Evolutionary conservation across 2,329 filamentous ascomycete genomes (phyloP).

Genomic region (Verticillium tricorpus): DNA sequence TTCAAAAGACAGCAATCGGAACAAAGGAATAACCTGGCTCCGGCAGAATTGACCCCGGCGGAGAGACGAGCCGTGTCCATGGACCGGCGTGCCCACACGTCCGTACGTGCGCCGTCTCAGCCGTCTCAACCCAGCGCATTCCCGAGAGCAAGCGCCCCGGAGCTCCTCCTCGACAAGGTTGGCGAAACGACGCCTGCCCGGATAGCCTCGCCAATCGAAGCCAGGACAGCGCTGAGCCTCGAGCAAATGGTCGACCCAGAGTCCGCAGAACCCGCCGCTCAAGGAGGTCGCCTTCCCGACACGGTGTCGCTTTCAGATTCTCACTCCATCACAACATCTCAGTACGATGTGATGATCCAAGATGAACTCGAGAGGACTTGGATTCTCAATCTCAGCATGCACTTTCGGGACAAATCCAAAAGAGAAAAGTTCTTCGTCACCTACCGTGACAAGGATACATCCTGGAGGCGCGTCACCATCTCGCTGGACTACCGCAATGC

Average conservation of each 20-base stretch:
- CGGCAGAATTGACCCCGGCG: constrained; percentile 55
- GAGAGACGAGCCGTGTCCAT: constrained; percentile 70
- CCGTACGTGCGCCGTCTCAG: constrained; percentile 26
- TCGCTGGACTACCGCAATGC: constrained; percentile 88
- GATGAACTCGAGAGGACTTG: constrained; percentile 82
- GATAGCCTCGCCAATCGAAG: constrained; percentile 27
- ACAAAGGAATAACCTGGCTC: constrained; percentile 66
- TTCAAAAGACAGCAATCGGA: constrained; percentile 84
- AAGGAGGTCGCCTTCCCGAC: constrained; percentile 14
- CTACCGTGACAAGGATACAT: constrained; percentile 72
- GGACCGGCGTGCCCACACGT: constrained; percentile 42
- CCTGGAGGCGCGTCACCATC: constrained; percentile 85
- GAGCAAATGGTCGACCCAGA: constrained; percentile 15
- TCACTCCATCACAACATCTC: constrained; percentile 44
- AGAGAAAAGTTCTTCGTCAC: constrained; percentile 98
- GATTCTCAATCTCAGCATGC: constrained; percentile 98
- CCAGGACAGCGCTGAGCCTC: constrained; percentile 20
- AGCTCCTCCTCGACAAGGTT: constrained; percentile 29
- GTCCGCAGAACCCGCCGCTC: constrained; percentile 2
- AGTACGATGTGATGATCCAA: constrained; percentile 62
- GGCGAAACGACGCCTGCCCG: constrained; percentile 19
- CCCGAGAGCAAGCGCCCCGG: constrained; percentile 45
- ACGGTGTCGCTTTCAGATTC: constrained; percentile 26
- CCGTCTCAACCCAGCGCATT: constrained; percentile 28
- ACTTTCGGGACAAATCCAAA: constrained; percentile 88